Percentiles rank a stretch among this genome's conserved stretches.
Conservation (phyloP, 2,329 filamentous ascomycete species). For the Knoxdaviesia capensis region DNA sequence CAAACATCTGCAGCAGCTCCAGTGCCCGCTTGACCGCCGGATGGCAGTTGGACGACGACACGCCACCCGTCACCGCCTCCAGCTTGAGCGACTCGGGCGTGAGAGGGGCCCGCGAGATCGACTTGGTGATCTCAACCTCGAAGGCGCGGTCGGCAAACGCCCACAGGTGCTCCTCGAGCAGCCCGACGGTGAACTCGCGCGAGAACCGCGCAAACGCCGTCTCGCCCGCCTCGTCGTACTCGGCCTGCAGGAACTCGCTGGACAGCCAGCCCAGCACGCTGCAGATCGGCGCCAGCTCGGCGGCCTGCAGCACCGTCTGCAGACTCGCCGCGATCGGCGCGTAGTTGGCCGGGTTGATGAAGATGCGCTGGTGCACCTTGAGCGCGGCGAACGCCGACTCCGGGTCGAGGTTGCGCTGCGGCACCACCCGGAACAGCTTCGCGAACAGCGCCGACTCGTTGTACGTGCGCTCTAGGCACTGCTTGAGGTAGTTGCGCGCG, state of each 20-base stretch:
- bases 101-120: constrained; percentile 27
- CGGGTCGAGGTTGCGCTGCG: constrained; percentile 26
- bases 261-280: constrained; percentile 36
- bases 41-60: constrained; percentile 35
- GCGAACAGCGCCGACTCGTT: constrained; percentile 31
- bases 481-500: constrained; percentile 36
- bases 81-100: constrained; percentile 28
- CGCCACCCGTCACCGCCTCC: constrained; percentile 23
- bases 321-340: constrained; percentile 27
- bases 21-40: constrained; percentile 36
- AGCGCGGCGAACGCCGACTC: constrained; percentile 30
- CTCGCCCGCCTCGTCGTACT: constrained; percentile 37
- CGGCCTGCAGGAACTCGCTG: constrained; percentile 33
- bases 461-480: constrained; percentile 36
- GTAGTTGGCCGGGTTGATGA: constrained; percentile 34
- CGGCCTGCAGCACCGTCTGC: constrained; percentile 25
- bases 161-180: constrained; percentile 38
- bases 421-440: constrained; percentile 34
- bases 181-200: constrained; percentile 32
- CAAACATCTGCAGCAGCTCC: constrained; percentile 39
- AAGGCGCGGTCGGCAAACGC: constrained; percentile 32
- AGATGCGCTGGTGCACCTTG: constrained; percentile 25
- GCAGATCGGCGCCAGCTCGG: constrained; percentile 28
- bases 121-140: constrained; percentile 32
- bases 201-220: constrained; percentile 31